A percentile compares a stretch with the other conserved stretches of the same genome.
phyloP scores from a whole-genome alignment of 495 filamentous ascomycete species.

The Hyaloscypha finlandica region DNA sequence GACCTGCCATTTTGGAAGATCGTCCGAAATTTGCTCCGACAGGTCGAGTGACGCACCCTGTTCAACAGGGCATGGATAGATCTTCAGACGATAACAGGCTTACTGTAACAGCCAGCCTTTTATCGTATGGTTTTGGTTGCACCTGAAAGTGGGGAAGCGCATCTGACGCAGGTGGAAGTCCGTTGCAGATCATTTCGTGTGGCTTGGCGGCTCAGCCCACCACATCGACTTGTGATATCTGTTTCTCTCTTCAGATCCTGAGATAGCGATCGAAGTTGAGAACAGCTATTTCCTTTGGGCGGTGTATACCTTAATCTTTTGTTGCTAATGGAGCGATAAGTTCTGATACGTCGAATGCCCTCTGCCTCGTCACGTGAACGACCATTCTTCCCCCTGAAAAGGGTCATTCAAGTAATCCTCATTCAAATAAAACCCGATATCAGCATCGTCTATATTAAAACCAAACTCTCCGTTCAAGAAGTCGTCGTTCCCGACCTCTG shows the following conservation, averaged over 20 bases:
- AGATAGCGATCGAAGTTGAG: neutral
- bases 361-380: neutral
- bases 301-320: neutral
- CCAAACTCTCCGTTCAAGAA: conserved; percentile 13
- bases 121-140: neutral
- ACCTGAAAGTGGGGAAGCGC: neutral
- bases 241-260: neutral
- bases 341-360: neutral
- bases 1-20: neutral
- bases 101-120: neutral
- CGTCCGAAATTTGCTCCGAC: neutral
- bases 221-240: neutral
- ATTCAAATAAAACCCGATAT: conserved; percentile 12
- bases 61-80: neutral
- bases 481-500: conserved; percentile 7
- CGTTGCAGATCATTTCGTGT: neutral
- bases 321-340: neutral
- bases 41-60: neutral
- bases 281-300: neutral
- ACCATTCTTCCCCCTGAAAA: conserved; percentile 8
- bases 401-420: conserved; percentile 14
- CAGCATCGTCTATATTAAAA: conserved; percentile 11
- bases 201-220: neutral
- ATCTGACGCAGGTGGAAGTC: neutral
- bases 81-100: neutral